Evolutionary conservation across 2,329 filamentous ascomycete genomes (phyloP), one percentile per base, ranked within the genome.

Genomic region (Ilyonectria mors-panacis): DNA sequence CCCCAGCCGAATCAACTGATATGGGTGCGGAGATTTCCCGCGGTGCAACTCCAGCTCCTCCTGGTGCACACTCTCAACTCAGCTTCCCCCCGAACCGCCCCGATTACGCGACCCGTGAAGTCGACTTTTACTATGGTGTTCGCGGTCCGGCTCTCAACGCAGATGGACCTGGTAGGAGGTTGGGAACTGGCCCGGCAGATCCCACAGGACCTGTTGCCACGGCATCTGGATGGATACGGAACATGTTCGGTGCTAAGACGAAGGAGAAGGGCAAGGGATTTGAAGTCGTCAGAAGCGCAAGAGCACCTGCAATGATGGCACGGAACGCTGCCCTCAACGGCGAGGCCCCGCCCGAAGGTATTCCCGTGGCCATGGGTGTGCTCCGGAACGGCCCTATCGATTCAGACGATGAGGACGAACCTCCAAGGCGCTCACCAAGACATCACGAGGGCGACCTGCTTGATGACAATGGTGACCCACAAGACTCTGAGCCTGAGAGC

Each of bases 221-320:
- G 8, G 95, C 96, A 0, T 92, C 93, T 0, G 94, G 94, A 5
- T 99, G 95, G 94, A 89, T 98, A 79, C 92, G 93, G 73, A 88
- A 87, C 59, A 78, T 97, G 6, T 88, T 97, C 65, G 91, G 91
- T 13, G 93, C 92, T 17, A 97, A 97, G 82, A 94, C 91, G 7
- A 98, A 97, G 78, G 95, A 98, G 72, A 97, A 97, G 81, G 92
- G 92, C 71, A 98, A 98, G 81, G 96, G 96, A 0, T 99, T 99
- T 73, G 96, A 98, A 79, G 96, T 99, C 6, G 95, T 99, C 17
- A 86, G 96, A 75, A 98, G 95, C 78, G 89, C 94, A 8, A 89
- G 95, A 62, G 94, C 96, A 84, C 94, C 94, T 2, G 92, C 93
- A 7, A 92, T 94, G 85, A 77, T 79, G 75, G 77, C 87, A 86